phyloP scores from a whole-genome alignment of 805 yeast genomes.

The Pichia manshurica region DNA sequence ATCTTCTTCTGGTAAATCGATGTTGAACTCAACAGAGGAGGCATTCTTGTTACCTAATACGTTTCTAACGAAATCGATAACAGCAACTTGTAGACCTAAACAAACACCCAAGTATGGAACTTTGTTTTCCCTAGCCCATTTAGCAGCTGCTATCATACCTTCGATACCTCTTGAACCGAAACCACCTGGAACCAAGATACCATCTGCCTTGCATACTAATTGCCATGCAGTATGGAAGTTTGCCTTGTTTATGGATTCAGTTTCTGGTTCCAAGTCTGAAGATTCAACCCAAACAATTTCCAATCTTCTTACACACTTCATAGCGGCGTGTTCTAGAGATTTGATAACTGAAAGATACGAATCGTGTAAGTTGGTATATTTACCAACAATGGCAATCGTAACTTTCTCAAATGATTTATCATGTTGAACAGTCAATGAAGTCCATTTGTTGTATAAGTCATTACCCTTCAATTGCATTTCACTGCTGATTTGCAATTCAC shows the following conservation, averaged over 20 bases:
- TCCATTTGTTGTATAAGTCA: conserved; percentile 71
- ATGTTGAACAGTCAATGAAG: conserved; percentile 64
- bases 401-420: conserved; percentile 84
- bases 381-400: conserved; percentile 94
- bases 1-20: conserved; percentile 52
- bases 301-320: conserved; percentile 79
- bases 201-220: conserved; percentile 85
- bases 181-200: conserved; percentile 97
- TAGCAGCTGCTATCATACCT: conserved; percentile 96
- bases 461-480: conserved; percentile 63
- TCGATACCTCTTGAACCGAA: conserved; percentile 96
- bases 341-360: conserved; percentile 92
- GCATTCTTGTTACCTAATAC: conserved; percentile 64
- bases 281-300: conserved; percentile 96
- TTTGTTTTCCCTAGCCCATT: conserved; percentile 95
- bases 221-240: conserved; percentile 96
- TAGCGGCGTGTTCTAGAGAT: conserved; percentile 90
- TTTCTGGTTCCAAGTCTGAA: conserved; percentile 73
- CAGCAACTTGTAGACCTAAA: conserved; percentile 95
- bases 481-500: conserved; percentile 38
- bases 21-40: conserved; percentile 77
- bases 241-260: conserved; percentile 58
- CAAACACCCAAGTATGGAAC: conserved; percentile 96
- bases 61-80: conserved; percentile 84
- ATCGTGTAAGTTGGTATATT: conserved; percentile 93